Percentiles rank a stretch among this genome's conserved stretches.
phyloP scores from a whole-genome alignment of 768 basidiomycete genomes.

The Russula lepida region DNA sequence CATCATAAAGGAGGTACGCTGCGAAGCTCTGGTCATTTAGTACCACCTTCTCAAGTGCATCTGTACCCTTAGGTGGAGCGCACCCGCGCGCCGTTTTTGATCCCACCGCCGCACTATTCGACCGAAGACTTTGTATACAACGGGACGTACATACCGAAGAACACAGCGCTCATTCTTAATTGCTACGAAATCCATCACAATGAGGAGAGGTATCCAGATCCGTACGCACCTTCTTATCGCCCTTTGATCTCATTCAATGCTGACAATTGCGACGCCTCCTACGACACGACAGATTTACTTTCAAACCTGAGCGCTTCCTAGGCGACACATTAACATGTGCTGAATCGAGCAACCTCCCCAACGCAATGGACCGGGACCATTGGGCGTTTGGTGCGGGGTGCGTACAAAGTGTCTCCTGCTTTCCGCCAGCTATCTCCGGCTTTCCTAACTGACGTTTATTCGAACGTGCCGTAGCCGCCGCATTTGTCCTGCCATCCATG shows the following conservation, averaged over 20 bases:
- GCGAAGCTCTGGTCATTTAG: not conserved
- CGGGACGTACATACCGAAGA: slow-evolving; percentile 28
- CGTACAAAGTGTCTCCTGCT: slow-evolving; percentile 7
- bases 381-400: slow-evolving; percentile 46
- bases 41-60: not conserved
- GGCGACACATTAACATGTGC: slow-evolving; percentile 32
- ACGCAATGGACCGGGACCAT: slow-evolving; percentile 35
- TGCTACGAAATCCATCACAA: slow-evolving; percentile 25
- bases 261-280: not conserved
- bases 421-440: not conserved
- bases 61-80: slow-evolving; percentile 21
- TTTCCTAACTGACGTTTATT: not conserved
- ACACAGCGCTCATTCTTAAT: slow-evolving; percentile 25
- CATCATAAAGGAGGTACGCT: slow-evolving; percentile 25
- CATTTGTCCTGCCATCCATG: slow-evolving; percentile 39
- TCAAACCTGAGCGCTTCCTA: slow-evolving; percentile 40
- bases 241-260: not conserved
- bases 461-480: slow-evolving; percentile 21
- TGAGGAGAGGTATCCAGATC: slow-evolving; percentile 33
- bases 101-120: slow-evolving; percentile 26
- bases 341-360: slow-evolving; percentile 33
- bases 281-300: slow-evolving; percentile 19
- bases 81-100: slow-evolving; percentile 26
- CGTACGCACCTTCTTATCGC: slow-evolving; percentile 25
- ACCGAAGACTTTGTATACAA: slow-evolving; percentile 28